Conservation (phyloP, 1,139 yeast species). For the Debaryomyces nepalensis region DNA sequence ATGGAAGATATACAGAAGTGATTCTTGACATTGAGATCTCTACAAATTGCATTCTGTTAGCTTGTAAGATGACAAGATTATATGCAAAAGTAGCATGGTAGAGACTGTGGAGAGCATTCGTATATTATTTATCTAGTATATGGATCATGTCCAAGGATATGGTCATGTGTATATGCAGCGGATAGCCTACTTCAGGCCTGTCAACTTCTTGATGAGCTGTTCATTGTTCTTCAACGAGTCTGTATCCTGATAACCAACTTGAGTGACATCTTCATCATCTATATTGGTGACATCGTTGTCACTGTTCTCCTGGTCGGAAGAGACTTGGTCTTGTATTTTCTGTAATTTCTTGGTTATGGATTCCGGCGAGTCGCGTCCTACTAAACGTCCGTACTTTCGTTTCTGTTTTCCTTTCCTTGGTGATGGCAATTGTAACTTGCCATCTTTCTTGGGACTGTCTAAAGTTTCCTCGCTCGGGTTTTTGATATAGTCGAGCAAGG, state of each 20-base stretch:
- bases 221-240: slow-evolving; percentile 33
- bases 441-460: slow-evolving; percentile 13
- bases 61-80: too few relatives aligned
- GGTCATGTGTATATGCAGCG: not conserved
- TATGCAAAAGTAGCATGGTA: too few relatives aligned
- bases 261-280: slow-evolving; percentile 32
- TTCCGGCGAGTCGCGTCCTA: slow-evolving; percentile 25
- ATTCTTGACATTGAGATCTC: too few relatives aligned
- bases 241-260: slow-evolving; percentile 37
- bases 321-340: slow-evolving; percentile 15
- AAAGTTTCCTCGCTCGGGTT: slow-evolving; percentile 15
- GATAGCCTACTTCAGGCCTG: slow-evolving; percentile 13
- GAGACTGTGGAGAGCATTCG: too few relatives aligned
- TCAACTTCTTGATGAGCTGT: slow-evolving; percentile 33
- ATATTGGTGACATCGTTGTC: slow-evolving; percentile 26
- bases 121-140: too few relatives aligned
- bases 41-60: too few relatives aligned
- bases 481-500: slow-evolving; percentile 40
- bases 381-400: slow-evolving; percentile 42
- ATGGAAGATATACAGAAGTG: too few relatives aligned
- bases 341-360: slow-evolving; percentile 22
- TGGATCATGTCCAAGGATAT: too few relatives aligned
- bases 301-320: slow-evolving; percentile 13
- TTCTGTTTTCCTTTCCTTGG: slow-evolving; percentile 41
- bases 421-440: slow-evolving; percentile 38